Percentiles rank a stretch among this genome's conserved stretches.
phyloP scores from a whole-genome alignment of 1,284 basidiomycete genomes.

The Cutaneotrichosporon cavernicola region DNA sequence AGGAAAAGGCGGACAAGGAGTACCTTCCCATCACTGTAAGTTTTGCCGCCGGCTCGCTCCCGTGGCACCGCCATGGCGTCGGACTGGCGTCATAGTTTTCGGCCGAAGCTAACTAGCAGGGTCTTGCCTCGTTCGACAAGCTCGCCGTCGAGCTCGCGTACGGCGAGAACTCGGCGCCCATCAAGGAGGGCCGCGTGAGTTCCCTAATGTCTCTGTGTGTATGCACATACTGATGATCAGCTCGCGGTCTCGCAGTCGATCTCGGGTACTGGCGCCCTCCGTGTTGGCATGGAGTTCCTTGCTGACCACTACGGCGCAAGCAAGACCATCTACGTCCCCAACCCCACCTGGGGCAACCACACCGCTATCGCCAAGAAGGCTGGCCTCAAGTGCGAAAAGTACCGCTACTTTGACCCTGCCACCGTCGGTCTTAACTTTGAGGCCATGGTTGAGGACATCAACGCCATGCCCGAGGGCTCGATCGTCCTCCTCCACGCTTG shows the following conservation, averaged over 20 bases:
- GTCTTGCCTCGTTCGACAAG: slow-evolving; percentile 79
- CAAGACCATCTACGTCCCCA: slow-evolving; percentile 88
- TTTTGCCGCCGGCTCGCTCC: not conserved
- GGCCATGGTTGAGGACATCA: slow-evolving; percentile 81
- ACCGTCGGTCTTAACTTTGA: slow-evolving; percentile 91
- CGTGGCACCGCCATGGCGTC: not conserved
- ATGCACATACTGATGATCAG: slow-evolving; percentile 53
- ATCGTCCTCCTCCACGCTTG: slow-evolving; percentile 61
- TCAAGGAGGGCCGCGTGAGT: slow-evolving; percentile 73
- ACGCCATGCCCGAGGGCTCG: slow-evolving; percentile 57
- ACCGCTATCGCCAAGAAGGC: slow-evolving; percentile 65
- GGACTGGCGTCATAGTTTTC: not conserved
- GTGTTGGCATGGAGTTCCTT: slow-evolving; percentile 93
- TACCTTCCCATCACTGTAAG: slow-evolving; percentile 85
- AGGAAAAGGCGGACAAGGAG: slow-evolving; percentile 84
- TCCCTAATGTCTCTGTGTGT: not conserved
- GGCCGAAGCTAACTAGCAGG: slow-evolving; percentile 25
- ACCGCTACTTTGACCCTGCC: slow-evolving; percentile 88
- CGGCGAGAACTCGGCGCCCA: slow-evolving; percentile 74
- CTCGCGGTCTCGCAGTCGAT: slow-evolving; percentile 92
- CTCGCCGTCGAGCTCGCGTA: slow-evolving; percentile 89
- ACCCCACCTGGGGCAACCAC: slow-evolving; percentile 98
- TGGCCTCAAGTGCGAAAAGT: slow-evolving; percentile 86
- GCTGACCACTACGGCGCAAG: slow-evolving; percentile 76
- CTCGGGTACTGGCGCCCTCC: slow-evolving; percentile 94